Percentiles rank a stretch among this genome's conserved stretches.
Conservation (phyloP, 352 stramenopile species). For the Albugo laibachii region DNA sequence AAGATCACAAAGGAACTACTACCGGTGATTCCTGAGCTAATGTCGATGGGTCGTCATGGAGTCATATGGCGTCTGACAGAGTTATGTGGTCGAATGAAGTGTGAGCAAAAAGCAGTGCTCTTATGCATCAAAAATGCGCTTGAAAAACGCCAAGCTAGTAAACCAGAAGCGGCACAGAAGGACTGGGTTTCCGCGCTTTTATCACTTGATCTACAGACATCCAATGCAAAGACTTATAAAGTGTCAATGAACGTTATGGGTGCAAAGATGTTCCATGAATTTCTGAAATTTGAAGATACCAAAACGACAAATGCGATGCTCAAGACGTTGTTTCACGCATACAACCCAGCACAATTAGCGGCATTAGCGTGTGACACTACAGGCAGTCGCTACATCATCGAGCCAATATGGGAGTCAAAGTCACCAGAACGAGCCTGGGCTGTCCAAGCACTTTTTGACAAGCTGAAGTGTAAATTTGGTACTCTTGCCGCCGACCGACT, state of each 20-base stretch:
- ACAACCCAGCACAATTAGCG: slow-evolving; percentile 47
- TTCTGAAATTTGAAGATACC: slow-evolving; percentile 36
- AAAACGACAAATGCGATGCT: slow-evolving; percentile 5
- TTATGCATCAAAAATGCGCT: slow-evolving; percentile 29
- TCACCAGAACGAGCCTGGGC: slow-evolving; percentile 33
- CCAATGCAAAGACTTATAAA: slow-evolving; percentile 12
- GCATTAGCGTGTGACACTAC: slow-evolving; percentile 62
- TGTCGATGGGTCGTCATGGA: slow-evolving; percentile 42
- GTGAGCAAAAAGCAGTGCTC: slow-evolving; percentile 32
- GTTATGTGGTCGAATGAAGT: slow-evolving; percentile 39
- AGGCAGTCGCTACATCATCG: slow-evolving; percentile 50
- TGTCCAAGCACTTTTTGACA: slow-evolving; percentile 34
- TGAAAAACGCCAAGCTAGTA: slow-evolving; percentile 61
- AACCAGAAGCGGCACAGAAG: slow-evolving; percentile 40
- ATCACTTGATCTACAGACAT: slow-evolving; percentile 31
- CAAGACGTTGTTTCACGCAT: slow-evolving; percentile 22
- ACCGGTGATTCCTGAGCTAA: slow-evolving; percentile 36
- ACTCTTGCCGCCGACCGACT: slow-evolving; percentile 50
- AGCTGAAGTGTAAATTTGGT: slow-evolving; percentile 49
- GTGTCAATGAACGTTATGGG: slow-evolving; percentile 60
- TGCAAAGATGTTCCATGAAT: slow-evolving; percentile 46
- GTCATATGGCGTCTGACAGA: slow-evolving; percentile 64
- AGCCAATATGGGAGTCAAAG: slow-evolving; percentile 60
- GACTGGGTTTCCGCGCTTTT: slow-evolving; percentile 45
- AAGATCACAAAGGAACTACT: slow-evolving; percentile 39